Evolutionary conservation across 345 rosid genomes (phyloP).

Genomic region (Boechera stricta): DNA sequence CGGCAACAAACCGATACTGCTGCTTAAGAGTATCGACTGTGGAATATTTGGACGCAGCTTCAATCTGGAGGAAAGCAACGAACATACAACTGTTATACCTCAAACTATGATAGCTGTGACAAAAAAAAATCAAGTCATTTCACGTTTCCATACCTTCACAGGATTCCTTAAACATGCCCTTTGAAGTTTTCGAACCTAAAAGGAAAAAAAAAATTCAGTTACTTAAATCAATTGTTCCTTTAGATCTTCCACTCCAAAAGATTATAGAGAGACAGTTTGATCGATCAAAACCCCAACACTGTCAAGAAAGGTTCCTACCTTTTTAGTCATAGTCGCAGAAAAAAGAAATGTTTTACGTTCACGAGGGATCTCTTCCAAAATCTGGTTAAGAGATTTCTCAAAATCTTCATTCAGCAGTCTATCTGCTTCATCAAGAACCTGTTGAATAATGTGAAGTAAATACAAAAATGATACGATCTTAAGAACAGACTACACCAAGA

Average conservation of each 20-base stretch:
- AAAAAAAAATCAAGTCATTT: slow-evolving; percentile 15
- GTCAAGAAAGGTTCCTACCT: slow-evolving; percentile 50
- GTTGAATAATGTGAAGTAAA: slow-evolving; percentile 10
- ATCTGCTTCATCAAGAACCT: slow-evolving; percentile 98
- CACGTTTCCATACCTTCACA: slow-evolving; percentile 67
- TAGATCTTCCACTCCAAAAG: background rate
- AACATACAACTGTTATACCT: slow-evolving; percentile 21
- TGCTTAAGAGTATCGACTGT: slow-evolving; percentile 93
- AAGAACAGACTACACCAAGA: slow-evolving; percentile 13
- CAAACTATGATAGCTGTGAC: slow-evolving; percentile 7
- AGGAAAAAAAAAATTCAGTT: slow-evolving; percentile 29
- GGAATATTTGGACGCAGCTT: slow-evolving; percentile 92
- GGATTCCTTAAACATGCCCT: slow-evolving; percentile 92
- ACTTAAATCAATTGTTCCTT: slow-evolving; percentile 33
- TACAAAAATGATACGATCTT: background rate
- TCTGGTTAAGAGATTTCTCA: slow-evolving; percentile 86
- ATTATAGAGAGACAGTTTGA: background rate
- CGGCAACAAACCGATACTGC: slow-evolving; percentile 74
- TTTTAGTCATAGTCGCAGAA: slow-evolving; percentile 99
- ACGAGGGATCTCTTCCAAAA: slow-evolving; percentile 73
- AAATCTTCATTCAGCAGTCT: slow-evolving; percentile 91
- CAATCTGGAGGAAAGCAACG: slow-evolving; percentile 60
- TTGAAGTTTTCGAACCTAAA: slow-evolving; percentile 88
- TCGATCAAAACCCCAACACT: slow-evolving; percentile 3
- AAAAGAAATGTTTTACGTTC: slow-evolving; percentile 79